phyloP scores from a whole-genome alignment of 73 alveolate genomes.

The Uronychia setigera region DNA sequence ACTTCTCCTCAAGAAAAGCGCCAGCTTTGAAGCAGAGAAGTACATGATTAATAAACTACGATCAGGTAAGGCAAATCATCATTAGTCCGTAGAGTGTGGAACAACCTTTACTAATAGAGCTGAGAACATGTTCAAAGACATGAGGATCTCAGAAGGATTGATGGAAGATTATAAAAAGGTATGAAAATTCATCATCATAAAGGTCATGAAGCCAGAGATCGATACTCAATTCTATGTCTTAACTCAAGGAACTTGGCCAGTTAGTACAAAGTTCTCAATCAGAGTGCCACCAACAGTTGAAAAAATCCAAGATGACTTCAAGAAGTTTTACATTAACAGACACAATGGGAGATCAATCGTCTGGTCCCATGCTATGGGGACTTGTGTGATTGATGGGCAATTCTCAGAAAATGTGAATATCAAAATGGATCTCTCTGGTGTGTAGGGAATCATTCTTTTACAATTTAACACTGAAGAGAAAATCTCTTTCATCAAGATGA shows the following conservation, averaged over 20 bases:
- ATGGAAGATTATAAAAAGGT: constrained; percentile 15
- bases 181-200: too few relatives aligned
- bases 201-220: not conserved
- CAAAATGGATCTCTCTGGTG: constrained; percentile 1
- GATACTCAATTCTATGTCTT: constrained; percentile 11
- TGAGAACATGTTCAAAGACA: constrained; percentile 32
- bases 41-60: constrained; percentile 2
- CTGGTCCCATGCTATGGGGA: constrained; percentile 1
- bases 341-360: constrained; percentile 12
- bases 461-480: constrained; percentile 3
- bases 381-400: not conserved
- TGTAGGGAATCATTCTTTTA: constrained; percentile 7
- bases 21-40: constrained; percentile 20
- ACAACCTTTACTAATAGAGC: constrained; percentile 14
- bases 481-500: not conserved
- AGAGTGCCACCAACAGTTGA: not conserved
- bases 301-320: not conserved
- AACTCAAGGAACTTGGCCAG: constrained; percentile 33
- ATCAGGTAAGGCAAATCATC: too few relatives aligned
- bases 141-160: not conserved
- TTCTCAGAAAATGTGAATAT: constrained; percentile 1
- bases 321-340: constrained; percentile 13
- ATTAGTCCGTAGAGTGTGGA: constrained; percentile 42
- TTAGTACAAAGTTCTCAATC: not conserved
- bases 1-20: constrained; percentile 21